Base-by-base conservation (phyloP, 2,329 filamentous ascomycete species). In the Pseudogymnoascus sp. region DNA sequence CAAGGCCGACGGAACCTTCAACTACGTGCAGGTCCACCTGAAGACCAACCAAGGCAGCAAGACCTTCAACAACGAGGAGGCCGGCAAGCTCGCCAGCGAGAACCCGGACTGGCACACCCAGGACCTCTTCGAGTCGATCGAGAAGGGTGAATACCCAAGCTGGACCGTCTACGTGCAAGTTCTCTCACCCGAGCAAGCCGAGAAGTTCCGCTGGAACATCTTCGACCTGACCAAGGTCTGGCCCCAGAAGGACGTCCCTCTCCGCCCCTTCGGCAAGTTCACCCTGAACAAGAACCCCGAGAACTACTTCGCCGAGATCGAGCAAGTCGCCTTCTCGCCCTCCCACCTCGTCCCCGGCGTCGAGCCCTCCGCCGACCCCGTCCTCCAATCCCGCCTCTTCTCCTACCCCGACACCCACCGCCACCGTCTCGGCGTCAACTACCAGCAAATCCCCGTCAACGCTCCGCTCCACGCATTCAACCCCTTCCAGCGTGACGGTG, bases 401-500 rank as follows among this genome's bases (percentile, higher is more conserved):
- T 89, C 86, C 1, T 89, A 89, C 75, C 83, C 85, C 10, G 87
- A 90, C 70, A 86, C 83, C 3, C 82, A 85, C 70, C 81, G 81
- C 64, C 81, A 84, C 72, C 79, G 82, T 26, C 72, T 85, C 19
- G 83, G 83, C 28, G 77, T 76, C 66, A 85, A 85, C 74, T 85
- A 84, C 71, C 82, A 85, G 70, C 83, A 85, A 70, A 73, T 85
- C 2, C 83, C 83, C 0, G 78, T 84, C 65, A 74, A 75, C 62
- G 67, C 71, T 66, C 66, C 75, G 68, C 78, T 77, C 74, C 78
- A 70, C 76, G 78, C 78, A 78, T 80, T 83, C 79, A 80, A 88
- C 68, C 89, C 89, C 66, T 89, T 86, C 79, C 88, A 91, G 73
- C 84, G 89, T 65, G 89, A 91, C 70, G 89, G 89, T 14, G 72